Evolutionary conservation across 805 yeast species (phyloP).

Genomic region (Saccharomycopsis sp.): DNA sequence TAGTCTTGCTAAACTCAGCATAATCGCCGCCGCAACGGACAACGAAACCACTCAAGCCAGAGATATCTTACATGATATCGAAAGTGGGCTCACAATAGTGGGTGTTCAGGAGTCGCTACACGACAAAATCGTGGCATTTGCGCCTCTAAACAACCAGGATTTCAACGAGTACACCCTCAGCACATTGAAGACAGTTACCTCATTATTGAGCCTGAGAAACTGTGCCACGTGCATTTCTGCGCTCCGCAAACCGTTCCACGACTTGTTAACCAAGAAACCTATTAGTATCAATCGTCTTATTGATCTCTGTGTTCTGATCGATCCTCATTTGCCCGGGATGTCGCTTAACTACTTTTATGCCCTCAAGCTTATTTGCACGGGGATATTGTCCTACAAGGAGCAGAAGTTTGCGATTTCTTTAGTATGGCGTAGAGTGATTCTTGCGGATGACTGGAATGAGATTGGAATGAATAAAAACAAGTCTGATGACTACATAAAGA

Average conservation of each 20-base stretch:
- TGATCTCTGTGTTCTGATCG: constrained; percentile 43
- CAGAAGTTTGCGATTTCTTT: constrained; percentile 32
- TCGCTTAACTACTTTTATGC: constrained; percentile 38
- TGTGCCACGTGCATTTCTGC: background rate
- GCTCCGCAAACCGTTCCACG: constrained; percentile 22
- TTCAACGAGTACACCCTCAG: constrained; percentile 12
- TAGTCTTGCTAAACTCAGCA: constrained; percentile 66
- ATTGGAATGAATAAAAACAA: constrained; percentile 31
- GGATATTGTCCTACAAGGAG: constrained; percentile 24
- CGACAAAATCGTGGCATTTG: constrained; percentile 26
- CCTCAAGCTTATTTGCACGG: constrained; percentile 42
- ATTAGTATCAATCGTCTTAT: constrained; percentile 42
- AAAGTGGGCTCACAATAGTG: constrained; percentile 41
- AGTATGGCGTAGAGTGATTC: constrained; percentile 57
- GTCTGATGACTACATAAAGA: constrained; percentile 37
- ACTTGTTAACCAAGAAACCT: constrained; percentile 34
- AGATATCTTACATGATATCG: constrained; percentile 38
- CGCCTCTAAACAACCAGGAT: constrained; percentile 24
- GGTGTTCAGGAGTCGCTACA: constrained; percentile 42
- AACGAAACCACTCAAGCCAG: constrained; percentile 19
- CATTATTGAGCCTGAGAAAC: background rate
- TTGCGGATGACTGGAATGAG: constrained; percentile 45
- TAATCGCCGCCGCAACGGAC: constrained; percentile 36
- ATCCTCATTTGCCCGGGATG: constrained; percentile 28
- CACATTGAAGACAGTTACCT: background rate